These are phyloP conservation scores for Inonotus obliquus DNA, from an alignment of 1,284 basidiomycete species.

Conservation along the genomic window DNA sequence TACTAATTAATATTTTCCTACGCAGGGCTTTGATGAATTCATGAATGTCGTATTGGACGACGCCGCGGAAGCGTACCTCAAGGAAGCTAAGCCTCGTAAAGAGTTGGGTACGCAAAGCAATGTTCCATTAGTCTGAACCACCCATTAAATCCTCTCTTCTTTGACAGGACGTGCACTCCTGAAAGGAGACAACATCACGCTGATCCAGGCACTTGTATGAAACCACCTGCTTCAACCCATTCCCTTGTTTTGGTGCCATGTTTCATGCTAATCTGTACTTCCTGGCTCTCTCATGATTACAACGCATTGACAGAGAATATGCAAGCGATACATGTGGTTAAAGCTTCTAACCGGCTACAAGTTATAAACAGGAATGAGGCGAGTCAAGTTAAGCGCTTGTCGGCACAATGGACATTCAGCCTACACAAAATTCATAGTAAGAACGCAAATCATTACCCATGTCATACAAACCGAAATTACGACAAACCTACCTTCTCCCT, in stretches of 20 bases:
- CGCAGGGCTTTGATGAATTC: constrained; percentile 98
- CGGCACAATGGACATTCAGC: constrained; percentile 86
- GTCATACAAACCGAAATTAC: neutral
- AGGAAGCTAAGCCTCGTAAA: constrained; percentile 78
- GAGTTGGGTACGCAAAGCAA: constrained; percentile 58
- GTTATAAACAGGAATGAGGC: constrained; percentile 81
- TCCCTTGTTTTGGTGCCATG: neutral
- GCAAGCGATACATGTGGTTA: neutral
- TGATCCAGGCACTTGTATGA: constrained; percentile 73
- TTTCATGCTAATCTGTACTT: neutral
- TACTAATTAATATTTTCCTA: constrained; percentile 5
- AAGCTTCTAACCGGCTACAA: constrained; percentile 37
- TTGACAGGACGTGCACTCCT: constrained; percentile 81
- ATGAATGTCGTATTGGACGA: constrained; percentile 99
- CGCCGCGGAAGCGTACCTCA: constrained; percentile 89
- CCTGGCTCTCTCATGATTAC: neutral
- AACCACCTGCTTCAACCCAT: neutral
- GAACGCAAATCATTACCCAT: constrained; percentile 7
- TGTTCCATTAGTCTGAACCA: neutral
- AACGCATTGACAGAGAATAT: neutral
- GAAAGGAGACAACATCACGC: constrained; percentile 95
- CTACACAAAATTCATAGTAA: constrained; percentile 33
- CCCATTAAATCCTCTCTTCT: constrained; percentile 8
- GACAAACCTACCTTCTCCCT: constrained; percentile 66
- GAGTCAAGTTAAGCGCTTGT: constrained; percentile 69